Conservation (phyloP, 768 basidiomycete species). For the Leccinum olivaceopallidum region DNA sequence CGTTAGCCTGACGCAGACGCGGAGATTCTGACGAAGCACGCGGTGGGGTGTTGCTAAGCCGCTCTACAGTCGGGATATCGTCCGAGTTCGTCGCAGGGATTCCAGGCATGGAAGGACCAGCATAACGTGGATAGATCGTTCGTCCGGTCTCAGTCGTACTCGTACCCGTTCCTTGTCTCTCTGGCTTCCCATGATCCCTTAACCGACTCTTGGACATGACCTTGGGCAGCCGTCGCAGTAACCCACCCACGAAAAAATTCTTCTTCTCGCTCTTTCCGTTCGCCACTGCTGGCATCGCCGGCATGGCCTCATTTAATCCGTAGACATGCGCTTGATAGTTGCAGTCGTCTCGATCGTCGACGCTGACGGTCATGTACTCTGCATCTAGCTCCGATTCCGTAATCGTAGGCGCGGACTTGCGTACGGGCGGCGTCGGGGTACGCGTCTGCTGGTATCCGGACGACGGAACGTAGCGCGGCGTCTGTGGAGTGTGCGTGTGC, state of each 20-base stretch:
- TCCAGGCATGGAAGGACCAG: constrained; percentile 20
- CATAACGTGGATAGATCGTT: constrained; percentile 21
- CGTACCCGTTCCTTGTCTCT: constrained; percentile 18
- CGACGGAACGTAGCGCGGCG: constrained; percentile 22
- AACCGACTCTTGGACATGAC: constrained; percentile 35
- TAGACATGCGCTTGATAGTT: constrained; percentile 20
- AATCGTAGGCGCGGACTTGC: constrained; percentile 31
- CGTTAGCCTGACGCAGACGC: constrained; percentile 14
- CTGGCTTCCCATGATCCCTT: constrained; percentile 26
- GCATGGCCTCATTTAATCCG: constrained; percentile 26
- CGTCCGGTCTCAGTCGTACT: constrained; percentile 17
- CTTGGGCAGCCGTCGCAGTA: constrained; percentile 33
- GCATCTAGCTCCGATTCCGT: constrained; percentile 34
- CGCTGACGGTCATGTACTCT: constrained; percentile 36
- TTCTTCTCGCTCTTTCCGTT: constrained; percentile 34
- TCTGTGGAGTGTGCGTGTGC: constrained; percentile 32
- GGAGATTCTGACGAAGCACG: constrained; percentile 30
- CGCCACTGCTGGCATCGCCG: constrained; percentile 14
- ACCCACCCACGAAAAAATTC: constrained; percentile 32
- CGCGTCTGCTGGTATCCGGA: constrained; percentile 23
- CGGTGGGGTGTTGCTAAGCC: constrained; percentile 23
- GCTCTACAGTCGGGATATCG: constrained; percentile 31
- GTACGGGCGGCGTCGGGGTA: constrained; percentile 30
- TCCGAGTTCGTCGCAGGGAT: constrained; percentile 27
- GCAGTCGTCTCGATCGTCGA: constrained; percentile 25